Base-by-base conservation (phyloP, 75 land plant species). In the Selaginella moellendorffii region DNA sequence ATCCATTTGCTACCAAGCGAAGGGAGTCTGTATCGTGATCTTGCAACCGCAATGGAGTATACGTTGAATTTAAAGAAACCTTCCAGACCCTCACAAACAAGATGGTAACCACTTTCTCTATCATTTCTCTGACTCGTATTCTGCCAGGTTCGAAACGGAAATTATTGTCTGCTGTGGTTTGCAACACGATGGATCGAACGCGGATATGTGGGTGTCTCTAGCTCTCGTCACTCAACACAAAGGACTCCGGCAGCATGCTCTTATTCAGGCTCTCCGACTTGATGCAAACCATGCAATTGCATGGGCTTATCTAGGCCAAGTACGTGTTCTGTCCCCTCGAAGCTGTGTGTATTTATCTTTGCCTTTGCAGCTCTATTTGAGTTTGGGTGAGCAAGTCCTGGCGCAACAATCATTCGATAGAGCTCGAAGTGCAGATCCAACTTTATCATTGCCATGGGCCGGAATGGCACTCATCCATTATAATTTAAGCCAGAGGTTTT, bases 231-330 rank as follows among this genome's bases (percentile, higher is more conserved):
- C 90, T 29, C 53, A 63, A 12, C 54, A 75, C 54, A 69, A 66
- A 65, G 85, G 81, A 31, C 64, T 88, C 53, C 76, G 78, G 46
- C 98, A 93, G 65, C 98, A 93, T 78, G 84, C 98, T 46, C 76
- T 81, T 24, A 88, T 93, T 52, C 80, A 88, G 67, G 98, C 80
- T 53, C 63, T 92, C 56, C 98, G 84, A 31, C 52, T 93, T 67
- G 81, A 88, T 74, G 74, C 74, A 27, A 83, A 88, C 63, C 69
- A 73, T 65, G 78, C 96, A 67, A 70, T 69, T 63, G 77, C 90
- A 36, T 93, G 98, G 95, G 83, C 95, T 23, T 71, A 79, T 58
- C 96, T 93, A 65, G 95, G 98, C 28, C 84, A 90, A 83, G 87
- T 82, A 64, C 52, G 66, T 64, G 46, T 51, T n/a, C n/a, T n/a